phyloP scores from a whole-genome alignment of 306 rosid species.

The Lupinus albus region DNA sequence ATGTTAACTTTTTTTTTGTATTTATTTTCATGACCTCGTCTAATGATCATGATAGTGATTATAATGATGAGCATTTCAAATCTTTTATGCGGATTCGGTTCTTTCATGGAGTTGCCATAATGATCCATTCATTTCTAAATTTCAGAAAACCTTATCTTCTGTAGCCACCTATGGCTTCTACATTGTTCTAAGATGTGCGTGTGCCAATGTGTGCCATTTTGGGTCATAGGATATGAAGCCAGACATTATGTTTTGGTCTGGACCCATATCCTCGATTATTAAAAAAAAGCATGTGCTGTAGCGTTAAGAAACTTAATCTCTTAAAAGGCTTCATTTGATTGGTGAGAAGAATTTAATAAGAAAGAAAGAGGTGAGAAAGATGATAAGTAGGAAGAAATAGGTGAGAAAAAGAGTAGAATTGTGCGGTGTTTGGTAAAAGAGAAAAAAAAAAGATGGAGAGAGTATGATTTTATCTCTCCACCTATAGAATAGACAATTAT shows the following conservation, averaged over 20 bases:
- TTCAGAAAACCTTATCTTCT: constrained; percentile 37
- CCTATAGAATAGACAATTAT: too few relatives aligned
- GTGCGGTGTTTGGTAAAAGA: too few relatives aligned
- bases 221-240: constrained; percentile 15
- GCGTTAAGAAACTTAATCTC: constrained; percentile 35
- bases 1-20: neutral
- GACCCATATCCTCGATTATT: constrained; percentile 17
- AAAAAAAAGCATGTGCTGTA: constrained; percentile 29
- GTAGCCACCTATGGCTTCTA: constrained; percentile 35
- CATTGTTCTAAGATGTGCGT: constrained; percentile 43
- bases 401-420: too few relatives aligned
- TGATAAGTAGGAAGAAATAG: too few relatives aligned
- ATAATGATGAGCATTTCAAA: constrained; percentile 32
- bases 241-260: constrained; percentile 48
- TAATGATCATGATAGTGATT: constrained; percentile 24
- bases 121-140: constrained; percentile 6
- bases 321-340: too few relatives aligned
- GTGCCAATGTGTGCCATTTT: constrained; percentile 39
- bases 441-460: too few relatives aligned
- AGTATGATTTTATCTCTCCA: too few relatives aligned
- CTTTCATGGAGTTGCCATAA: constrained; percentile 23
- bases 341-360: too few relatives aligned
- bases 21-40: constrained; percentile 32
- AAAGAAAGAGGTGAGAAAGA: too few relatives aligned
- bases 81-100: constrained; percentile 19